These are phyloP conservation scores for Halophytophthora polymorphica DNA, from an alignment of 352 stramenopile genomes.

Conservation along the genomic window DNA sequence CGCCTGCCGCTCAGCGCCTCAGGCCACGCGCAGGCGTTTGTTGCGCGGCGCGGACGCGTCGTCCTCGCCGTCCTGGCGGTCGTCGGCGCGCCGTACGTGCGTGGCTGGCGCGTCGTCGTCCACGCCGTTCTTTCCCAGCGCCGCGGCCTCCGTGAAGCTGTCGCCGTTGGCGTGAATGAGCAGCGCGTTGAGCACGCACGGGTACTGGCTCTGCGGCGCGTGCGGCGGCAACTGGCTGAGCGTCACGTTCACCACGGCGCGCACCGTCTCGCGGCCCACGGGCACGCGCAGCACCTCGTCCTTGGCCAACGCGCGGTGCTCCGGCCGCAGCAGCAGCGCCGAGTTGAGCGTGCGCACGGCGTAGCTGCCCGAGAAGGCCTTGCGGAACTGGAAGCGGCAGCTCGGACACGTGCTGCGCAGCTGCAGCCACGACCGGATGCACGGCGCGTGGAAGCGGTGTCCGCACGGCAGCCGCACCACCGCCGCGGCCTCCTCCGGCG, in stretches of 20 bases:
- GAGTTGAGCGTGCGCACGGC: constrained; percentile 80
- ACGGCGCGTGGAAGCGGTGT: constrained; percentile 92
- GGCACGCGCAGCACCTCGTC: constrained; percentile 54
- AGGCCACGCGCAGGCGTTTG: constrained; percentile 30
- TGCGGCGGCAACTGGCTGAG: constrained; percentile 58
- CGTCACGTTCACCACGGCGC: constrained; percentile 78
- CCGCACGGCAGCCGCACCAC: constrained; percentile 87
- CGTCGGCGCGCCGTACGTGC: background rate
- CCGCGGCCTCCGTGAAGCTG: constrained; percentile 40
- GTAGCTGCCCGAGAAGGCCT: constrained; percentile 76
- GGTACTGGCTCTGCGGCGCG: constrained; percentile 63
- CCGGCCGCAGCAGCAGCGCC: constrained; percentile 61
- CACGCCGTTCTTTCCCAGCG: constrained; percentile 35
- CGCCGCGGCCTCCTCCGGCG: constrained; percentile 52
- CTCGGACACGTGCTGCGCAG: constrained; percentile 92
- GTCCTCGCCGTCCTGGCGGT: constrained; percentile 18
- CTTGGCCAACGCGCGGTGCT: constrained; percentile 53
- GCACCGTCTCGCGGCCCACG: constrained; percentile 58
- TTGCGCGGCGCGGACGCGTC: constrained; percentile 13
- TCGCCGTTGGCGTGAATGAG: constrained; percentile 77
- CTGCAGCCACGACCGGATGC: constrained; percentile 92
- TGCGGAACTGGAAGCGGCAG: constrained; percentile 91
- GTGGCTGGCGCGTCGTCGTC: constrained; percentile 6
- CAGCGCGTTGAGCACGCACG: constrained; percentile 79
- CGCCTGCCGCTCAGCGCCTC: too few species aligned